Evolutionary conservation across 2,329 filamentous ascomycete species (phyloP).

Genomic region (Plectosphaerella sp.): DNA sequence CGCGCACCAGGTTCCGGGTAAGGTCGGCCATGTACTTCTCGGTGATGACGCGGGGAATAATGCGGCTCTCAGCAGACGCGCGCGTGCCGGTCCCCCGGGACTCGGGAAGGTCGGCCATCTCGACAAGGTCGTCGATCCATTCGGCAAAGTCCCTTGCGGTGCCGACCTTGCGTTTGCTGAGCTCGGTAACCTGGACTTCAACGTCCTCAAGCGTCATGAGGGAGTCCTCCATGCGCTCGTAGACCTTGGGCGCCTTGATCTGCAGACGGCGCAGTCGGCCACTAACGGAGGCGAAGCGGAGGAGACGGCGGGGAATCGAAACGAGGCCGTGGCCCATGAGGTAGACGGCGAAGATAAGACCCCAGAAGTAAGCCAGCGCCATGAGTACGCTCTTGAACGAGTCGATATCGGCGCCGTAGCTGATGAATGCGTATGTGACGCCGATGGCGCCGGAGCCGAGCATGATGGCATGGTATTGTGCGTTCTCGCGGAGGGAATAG

Average conservation of each 20-base stretch:
- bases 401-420: constrained; percentile 66
- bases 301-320: constrained; percentile 76
- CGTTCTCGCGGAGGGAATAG: constrained; percentile 84
- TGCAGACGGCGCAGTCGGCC: constrained; percentile 72
- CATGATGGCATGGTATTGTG: constrained; percentile 80
- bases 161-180: constrained; percentile 76
- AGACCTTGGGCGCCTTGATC: constrained; percentile 70
- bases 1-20: constrained; percentile 74
- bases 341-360: constrained; percentile 86
- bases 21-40: constrained; percentile 90
- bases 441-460: constrained; percentile 66
- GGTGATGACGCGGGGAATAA: constrained; percentile 78
- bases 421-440: constrained; percentile 77
- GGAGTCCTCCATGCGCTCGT: constrained; percentile 86
- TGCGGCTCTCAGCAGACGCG: constrained; percentile 37
- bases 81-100: constrained; percentile 33
- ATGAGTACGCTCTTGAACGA: constrained; percentile 83
- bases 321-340: constrained; percentile 97
- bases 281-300: constrained; percentile 74
- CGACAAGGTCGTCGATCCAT: constrained; percentile 93
- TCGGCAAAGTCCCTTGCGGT: constrained; percentile 73
- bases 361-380: constrained; percentile 93
- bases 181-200: constrained; percentile 73
- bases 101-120: constrained; percentile 68
- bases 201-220: constrained; percentile 74